Evolutionary conservation across 192 early-diverging fungal species (phyloP).

Genomic region (Chytriomyces sp.): DNA sequence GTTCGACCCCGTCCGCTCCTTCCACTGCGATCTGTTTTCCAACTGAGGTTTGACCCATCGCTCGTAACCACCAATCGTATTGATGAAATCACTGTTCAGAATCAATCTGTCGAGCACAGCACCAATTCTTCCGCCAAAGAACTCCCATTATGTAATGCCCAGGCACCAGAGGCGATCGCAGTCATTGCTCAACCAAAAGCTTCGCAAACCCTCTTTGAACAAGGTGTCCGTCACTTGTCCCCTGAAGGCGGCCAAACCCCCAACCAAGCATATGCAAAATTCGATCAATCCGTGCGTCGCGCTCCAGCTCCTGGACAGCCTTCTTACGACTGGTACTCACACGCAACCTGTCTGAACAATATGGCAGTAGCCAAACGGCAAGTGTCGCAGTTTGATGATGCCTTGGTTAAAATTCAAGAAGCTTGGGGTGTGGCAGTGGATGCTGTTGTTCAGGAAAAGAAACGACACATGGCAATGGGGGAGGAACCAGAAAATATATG

Average conservation of each 20-base stretch:
- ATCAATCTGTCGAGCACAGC: no score
- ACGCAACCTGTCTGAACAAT: slow-evolving; percentile 21
- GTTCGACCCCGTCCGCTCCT: no score
- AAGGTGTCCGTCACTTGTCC: neutral
- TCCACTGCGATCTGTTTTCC: no score
- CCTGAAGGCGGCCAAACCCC: neutral
- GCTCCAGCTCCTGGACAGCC: neutral
- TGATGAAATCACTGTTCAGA: no score
- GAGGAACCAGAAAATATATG: neutral
- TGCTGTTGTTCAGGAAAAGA: slow-evolving; percentile 14
- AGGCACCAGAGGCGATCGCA: no score
- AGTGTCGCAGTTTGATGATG: neutral
- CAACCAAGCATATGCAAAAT: neutral
- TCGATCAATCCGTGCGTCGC: neutral
- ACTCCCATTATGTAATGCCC: no score
- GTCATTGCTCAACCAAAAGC: no score
- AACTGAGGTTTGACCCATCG: no score
- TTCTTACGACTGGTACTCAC: slow-evolving; percentile 9
- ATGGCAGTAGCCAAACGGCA: slow-evolving; percentile 11
- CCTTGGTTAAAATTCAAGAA: neutral
- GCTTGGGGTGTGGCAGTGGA: slow-evolving; percentile 8
- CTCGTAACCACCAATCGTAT: no score
- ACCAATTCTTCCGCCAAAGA: no score
- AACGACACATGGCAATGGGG: neutral
- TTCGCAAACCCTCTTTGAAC: neutral